Percentiles rank a stretch among this genome's conserved stretches.
These are phyloP conservation scores for Amphibolis antarctica DNA, from an alignment of 106 monocot genomes.

Conservation along the genomic window DNA sequence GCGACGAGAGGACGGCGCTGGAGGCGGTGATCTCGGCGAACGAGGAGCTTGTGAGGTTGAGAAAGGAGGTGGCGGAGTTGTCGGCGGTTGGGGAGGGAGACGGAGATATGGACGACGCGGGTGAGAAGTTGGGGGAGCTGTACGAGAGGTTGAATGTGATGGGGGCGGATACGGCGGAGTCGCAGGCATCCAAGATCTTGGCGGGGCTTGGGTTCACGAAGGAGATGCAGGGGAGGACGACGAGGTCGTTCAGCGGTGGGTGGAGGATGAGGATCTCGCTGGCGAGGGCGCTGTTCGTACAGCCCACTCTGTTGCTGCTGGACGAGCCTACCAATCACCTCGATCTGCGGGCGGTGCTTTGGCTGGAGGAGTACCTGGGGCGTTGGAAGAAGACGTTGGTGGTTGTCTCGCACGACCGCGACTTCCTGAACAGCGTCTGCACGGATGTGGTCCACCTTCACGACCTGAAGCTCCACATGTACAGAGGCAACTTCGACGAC, in stretches of 20 bases:
- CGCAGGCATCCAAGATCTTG: slow-evolving; percentile 66
- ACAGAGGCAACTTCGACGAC: slow-evolving; percentile 80
- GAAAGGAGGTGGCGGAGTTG: slow-evolving; percentile 26
- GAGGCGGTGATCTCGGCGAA: slow-evolving; percentile 60
- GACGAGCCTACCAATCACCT: slow-evolving; percentile 97
- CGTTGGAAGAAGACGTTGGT: slow-evolving; percentile 98
- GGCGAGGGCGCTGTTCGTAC: slow-evolving; percentile 77
- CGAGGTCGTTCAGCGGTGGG: slow-evolving; percentile 86
- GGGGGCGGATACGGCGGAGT: slow-evolving; percentile 57
- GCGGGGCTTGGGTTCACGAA: slow-evolving; percentile 67
- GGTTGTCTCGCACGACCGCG: slow-evolving; percentile 87
- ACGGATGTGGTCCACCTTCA: slow-evolving; percentile 83
- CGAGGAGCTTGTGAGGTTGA: slow-evolving; percentile 38
- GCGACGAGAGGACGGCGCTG: slow-evolving; percentile 43
- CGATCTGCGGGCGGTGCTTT: slow-evolving; percentile 87
- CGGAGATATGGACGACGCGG: slow-evolving; percentile 20
- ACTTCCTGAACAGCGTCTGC: slow-evolving; percentile 85
- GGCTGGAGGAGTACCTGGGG: slow-evolving; percentile 88
- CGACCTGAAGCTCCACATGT: slow-evolving; percentile 64
- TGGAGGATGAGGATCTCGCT: slow-evolving; percentile 98
- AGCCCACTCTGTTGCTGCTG: slow-evolving; percentile 76
- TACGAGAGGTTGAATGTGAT: slow-evolving; percentile 53
- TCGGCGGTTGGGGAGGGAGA: slow-evolving; percentile 9
- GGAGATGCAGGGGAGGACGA: slow-evolving; percentile 72
- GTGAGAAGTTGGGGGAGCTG: slow-evolving; percentile 47